A percentile compares a stretch with the other conserved stretches of the same genome.
Evolutionary conservation across 805 yeast genomes (phyloP).

Genomic region (Teunomyces aglyptinius): DNA sequence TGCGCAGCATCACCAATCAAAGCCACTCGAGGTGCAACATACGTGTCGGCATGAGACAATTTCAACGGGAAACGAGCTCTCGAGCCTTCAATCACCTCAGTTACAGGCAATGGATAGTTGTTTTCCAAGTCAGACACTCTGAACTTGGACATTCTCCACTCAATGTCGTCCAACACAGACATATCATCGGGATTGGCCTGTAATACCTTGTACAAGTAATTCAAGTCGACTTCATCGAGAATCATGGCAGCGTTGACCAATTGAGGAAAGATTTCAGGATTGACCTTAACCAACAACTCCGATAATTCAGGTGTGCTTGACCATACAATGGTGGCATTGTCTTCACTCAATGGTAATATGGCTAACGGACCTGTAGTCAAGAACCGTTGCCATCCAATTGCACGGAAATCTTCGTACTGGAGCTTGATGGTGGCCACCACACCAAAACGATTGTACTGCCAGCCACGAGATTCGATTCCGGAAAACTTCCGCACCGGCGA

Average conservation of each 20-base stretch:
- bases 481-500: conserved; percentile 88
- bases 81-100: conserved; percentile 55
- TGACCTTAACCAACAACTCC: conserved; percentile 53
- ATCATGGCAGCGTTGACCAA: conserved; percentile 85
- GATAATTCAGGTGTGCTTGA: conserved; percentile 78
- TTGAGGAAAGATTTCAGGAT: conserved; percentile 61
- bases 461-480: conserved; percentile 81
- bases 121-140: conserved; percentile 51
- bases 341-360: conserved; percentile 80
- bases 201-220: conserved; percentile 55
- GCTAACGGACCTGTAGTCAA: conserved; percentile 92
- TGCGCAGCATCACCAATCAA: conserved; percentile 99
- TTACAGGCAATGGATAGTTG: conserved; percentile 65
- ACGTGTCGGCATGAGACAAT: conserved; percentile 86
- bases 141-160: conserved; percentile 59
- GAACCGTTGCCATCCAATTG: conserved; percentile 92
- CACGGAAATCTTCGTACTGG: conserved; percentile 66
- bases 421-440: conserved; percentile 86
- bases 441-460: conserved; percentile 87
- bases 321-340: conserved; percentile 93
- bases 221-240: conserved; percentile 73
- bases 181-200: conserved; percentile 40
- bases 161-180: conserved; percentile 61
- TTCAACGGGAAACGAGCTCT: conserved; percentile 88
- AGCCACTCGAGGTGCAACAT: conserved; percentile 80